Evolutionary conservation across 495 filamentous ascomycete species (phyloP), one percentile per base, ranked within the genome.

Genomic region (Opeltia flavorubescens): DNA sequence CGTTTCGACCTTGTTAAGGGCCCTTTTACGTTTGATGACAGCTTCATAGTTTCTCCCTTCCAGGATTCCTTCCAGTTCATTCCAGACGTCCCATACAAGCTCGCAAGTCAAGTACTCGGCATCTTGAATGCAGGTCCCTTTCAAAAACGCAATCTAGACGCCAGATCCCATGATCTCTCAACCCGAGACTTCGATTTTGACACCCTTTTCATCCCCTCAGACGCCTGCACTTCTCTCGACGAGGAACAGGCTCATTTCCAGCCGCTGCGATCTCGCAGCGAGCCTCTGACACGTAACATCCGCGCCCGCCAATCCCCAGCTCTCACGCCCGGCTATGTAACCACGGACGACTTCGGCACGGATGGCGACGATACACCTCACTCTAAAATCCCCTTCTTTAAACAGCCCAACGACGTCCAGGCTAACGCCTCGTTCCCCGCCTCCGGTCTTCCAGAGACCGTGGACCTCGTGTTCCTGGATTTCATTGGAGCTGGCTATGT

Each of bases 131-230:
- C 57, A 8, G 65, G 60, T 3, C 54, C 57, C 12, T 56, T 63
- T 50, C 59, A 67, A 55, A 68, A 69, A 49, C 63, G 67, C 15
- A 53, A 62, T 29, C 9, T 17, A 13, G 12, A 39, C 18, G 3
- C 1, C 0, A 18, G 21, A 18, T 9, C 9, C 18, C 35, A 18
- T 18, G 36, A 66, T 18, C 55, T 59, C 4, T 11, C 61, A 13
- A 55, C 55, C 15, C 59, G 57, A 15, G 69, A 73, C 49, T 59
- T 60, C 15, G 68, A 69, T 47, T 48, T 67, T 7, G 66, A 72
- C 41, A 65, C 68, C 2, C 35, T 18, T 39, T 18, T 39, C 4
- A 39, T 39, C 35, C 35, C 35, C 3, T 15, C 18, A 21, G 35
- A 39, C 18, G 35, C 35, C 4, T 39, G 35, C 4, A 39, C 35